Percentiles rank a stretch among this genome's conserved stretches.
Evolutionary conservation across 441 rosid genomes (phyloP).

Genomic region (Isatis lusitanica): DNA sequence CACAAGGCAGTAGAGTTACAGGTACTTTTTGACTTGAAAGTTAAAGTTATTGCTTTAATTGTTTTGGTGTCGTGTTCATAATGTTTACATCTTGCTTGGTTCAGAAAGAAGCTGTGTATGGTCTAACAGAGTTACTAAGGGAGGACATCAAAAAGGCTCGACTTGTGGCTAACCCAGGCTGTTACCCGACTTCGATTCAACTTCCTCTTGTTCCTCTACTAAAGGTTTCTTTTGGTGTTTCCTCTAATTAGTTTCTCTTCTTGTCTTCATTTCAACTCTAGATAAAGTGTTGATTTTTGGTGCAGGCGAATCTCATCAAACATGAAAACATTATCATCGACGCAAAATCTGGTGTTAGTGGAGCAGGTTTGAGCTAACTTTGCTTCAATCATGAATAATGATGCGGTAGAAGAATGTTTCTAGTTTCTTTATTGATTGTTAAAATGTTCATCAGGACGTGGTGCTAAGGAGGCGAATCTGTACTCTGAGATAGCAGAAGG

Average conservation of each 20-base stretch:
- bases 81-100: slow-evolving; percentile 23
- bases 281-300: background rate
- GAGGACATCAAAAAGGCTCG: slow-evolving; percentile 68
- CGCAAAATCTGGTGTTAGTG: slow-evolving; percentile 94
- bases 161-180: slow-evolving; percentile 96
- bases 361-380: slow-evolving; percentile 71
- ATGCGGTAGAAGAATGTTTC: slow-evolving; percentile 21
- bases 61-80: slow-evolving; percentile 7
- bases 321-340: slow-evolving; percentile 69
- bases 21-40: slow-evolving; percentile 45
- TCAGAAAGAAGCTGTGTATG: slow-evolving; percentile 90
- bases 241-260: background rate
- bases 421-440: slow-evolving; percentile 24
- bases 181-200: slow-evolving; percentile 94
- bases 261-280: background rate
- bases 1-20: slow-evolving; percentile 85
- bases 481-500: slow-evolving; percentile 91
- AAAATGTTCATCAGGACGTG: slow-evolving; percentile 68
- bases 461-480: slow-evolving; percentile 86
- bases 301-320: slow-evolving; percentile 78
- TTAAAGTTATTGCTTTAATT: background rate
- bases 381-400: slow-evolving; percentile 12
- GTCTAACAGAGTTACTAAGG: slow-evolving; percentile 85
- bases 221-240: slow-evolving; percentile 49
- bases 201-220: slow-evolving; percentile 89